phyloP scores from a whole-genome alignment of 2,329 filamentous ascomycete genomes.

The Pseudogymnoascus sp. region DNA sequence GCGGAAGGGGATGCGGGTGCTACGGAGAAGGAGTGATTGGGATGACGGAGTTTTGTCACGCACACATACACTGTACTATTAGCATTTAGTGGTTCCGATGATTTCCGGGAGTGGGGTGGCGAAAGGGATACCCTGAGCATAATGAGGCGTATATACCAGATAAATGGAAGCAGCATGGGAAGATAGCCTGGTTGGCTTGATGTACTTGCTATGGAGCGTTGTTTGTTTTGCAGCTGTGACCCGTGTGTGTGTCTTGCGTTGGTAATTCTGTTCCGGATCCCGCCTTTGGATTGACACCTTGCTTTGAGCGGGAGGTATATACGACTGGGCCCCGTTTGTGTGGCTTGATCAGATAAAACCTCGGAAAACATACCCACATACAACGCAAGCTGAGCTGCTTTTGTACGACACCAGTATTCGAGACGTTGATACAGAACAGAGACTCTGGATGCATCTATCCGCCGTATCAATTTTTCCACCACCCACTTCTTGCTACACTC shows the following conservation, averaged over 20 bases:
- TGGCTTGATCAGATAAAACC: background rate
- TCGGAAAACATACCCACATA: too few relatives aligned
- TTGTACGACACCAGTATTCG: background rate
- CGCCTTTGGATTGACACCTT: background rate
- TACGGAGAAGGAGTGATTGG: background rate
- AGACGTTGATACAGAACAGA: background rate
- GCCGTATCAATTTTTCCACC: background rate
- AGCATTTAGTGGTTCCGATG: conserved; percentile 3
- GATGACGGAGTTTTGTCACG: background rate
- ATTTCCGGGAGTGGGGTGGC: background rate
- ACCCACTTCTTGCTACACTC: background rate
- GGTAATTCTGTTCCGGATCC: background rate
- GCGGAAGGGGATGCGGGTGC: background rate
- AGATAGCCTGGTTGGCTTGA: background rate
- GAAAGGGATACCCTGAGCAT: background rate
- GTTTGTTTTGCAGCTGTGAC: background rate
- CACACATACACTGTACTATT: conserved; percentile 2
- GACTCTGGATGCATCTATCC: background rate
- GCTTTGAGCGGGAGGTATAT: background rate
- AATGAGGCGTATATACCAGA: background rate
- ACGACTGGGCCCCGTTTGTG: too few relatives aligned
- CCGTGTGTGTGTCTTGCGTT: background rate
- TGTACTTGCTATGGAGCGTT: background rate
- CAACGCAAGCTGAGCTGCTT: background rate
- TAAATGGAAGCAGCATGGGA: background rate